Evolutionary conservation across 768 basidiomycete genomes (phyloP).

Genomic region (Lactifluus volemus): DNA sequence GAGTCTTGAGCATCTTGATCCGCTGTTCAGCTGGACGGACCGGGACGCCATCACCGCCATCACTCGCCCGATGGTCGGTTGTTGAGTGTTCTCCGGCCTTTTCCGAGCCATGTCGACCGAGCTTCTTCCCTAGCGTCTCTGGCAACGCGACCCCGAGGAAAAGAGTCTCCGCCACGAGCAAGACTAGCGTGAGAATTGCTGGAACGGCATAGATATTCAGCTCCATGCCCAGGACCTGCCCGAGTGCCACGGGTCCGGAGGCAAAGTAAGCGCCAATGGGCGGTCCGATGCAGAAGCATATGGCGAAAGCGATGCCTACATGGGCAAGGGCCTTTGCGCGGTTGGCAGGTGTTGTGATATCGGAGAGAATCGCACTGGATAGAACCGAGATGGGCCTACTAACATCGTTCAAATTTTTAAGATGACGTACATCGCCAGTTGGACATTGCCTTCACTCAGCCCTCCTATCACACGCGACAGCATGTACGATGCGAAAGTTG

Average conservation of each 20-base stretch:
- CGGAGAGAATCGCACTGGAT: slow-evolving; percentile 85
- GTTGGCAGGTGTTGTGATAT: slow-evolving; percentile 72
- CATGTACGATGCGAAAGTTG: slow-evolving; percentile 83
- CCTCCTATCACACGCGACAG: slow-evolving; percentile 89
- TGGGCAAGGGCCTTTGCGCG: slow-evolving; percentile 83
- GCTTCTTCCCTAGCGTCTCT: slow-evolving; percentile 57
- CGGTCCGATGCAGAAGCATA: slow-evolving; percentile 90
- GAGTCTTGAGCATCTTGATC: slow-evolving; percentile 43
- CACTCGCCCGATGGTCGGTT: background rate
- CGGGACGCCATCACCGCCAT: background rate
- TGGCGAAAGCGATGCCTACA: slow-evolving; percentile 92
- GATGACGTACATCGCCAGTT: slow-evolving; percentile 75
- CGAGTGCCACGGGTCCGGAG: slow-evolving; percentile 63
- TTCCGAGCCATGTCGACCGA: slow-evolving; percentile 1
- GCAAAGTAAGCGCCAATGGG: slow-evolving; percentile 96
- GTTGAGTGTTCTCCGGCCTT: slow-evolving; percentile 18
- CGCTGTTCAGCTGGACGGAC: slow-evolving; percentile 35
- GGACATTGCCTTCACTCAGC: slow-evolving; percentile 94
- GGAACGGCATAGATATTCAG: slow-evolving; percentile 89
- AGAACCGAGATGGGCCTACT: background rate
- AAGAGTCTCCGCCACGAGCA: slow-evolving; percentile 70
- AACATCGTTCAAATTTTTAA: background rate
- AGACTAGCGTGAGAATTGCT: slow-evolving; percentile 71
- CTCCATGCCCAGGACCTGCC: slow-evolving; percentile 45
- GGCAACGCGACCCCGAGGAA: slow-evolving; percentile 73